A percentile compares a stretch with the other conserved stretches of the same genome.
phyloP scores from a whole-genome alignment of 1,139 yeast genomes.

The Wickerhamiella pararugosa region DNA sequence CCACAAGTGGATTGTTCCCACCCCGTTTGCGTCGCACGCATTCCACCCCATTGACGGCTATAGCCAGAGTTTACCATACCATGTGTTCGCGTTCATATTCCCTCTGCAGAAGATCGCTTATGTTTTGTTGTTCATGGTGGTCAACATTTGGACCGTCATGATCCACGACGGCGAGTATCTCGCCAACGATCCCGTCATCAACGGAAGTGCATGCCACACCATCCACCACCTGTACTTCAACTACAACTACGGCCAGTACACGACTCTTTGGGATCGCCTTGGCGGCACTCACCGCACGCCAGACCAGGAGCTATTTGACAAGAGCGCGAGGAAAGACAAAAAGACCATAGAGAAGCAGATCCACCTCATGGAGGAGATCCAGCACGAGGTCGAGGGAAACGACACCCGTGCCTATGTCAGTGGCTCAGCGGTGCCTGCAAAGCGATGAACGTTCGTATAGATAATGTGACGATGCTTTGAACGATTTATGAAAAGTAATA shows the following conservation, averaged over 20 bases:
- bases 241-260: slow-evolving; percentile 95
- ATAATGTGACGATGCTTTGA: no score
- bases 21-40: slow-evolving; percentile 97
- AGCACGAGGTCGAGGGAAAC: slow-evolving; percentile 51
- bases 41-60: slow-evolving; percentile 98
- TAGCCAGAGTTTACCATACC: slow-evolving; percentile 85
- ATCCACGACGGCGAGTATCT: slow-evolving; percentile 95
- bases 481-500: no score
- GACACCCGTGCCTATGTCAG: slow-evolving; percentile 15
- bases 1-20: slow-evolving; percentile 97
- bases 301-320: slow-evolving; percentile 70
- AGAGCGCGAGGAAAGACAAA: slow-evolving; percentile 39
- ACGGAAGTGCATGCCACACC: slow-evolving; percentile 98
- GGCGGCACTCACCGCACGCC: slow-evolving; percentile 92
- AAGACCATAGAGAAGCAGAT: slow-evolving; percentile 62
- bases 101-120: slow-evolving; percentile 84
- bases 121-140: slow-evolving; percentile 67
- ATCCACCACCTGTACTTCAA: slow-evolving; percentile 92
- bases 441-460: background rate
- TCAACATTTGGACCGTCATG: slow-evolving; percentile 96
- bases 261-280: slow-evolving; percentile 93
- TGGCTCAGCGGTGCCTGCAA: background rate
- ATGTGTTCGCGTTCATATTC: slow-evolving; percentile 74
- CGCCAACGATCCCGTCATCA: slow-evolving; percentile 83
- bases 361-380: slow-evolving; percentile 63